Evolutionary conservation across 2,329 filamentous ascomycete species (phyloP).

Genomic region (Thelonectria blattea): DNA sequence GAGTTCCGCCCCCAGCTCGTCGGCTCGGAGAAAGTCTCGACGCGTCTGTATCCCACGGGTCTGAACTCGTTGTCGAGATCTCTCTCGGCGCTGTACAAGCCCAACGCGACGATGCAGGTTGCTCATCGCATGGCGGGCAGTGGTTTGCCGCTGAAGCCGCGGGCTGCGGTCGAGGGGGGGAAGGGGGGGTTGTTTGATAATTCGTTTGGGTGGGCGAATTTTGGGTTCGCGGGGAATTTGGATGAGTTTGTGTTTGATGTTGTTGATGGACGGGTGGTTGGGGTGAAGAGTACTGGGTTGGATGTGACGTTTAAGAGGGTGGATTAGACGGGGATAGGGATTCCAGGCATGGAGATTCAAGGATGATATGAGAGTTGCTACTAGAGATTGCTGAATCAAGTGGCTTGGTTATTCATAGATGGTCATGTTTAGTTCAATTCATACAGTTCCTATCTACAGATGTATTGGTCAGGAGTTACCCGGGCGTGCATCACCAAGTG

Average conservation of each 20-base stretch:
- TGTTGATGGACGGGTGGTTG: slow-evolving; percentile 20
- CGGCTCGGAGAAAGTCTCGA: background rate
- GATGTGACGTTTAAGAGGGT: slow-evolving; percentile 5
- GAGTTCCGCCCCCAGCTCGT: background rate
- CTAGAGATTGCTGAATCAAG: too few species aligned
- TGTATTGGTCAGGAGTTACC: too few species aligned
- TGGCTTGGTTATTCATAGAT: too few species aligned
- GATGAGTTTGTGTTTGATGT: slow-evolving; percentile 25
- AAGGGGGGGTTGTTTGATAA: slow-evolving; percentile 23
- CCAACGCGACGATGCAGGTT: slow-evolving; percentile 16
- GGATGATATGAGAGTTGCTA: too few species aligned
- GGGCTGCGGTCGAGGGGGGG: slow-evolving; percentile 21
- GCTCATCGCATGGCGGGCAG: slow-evolving; percentile 7
- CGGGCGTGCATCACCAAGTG: too few species aligned
- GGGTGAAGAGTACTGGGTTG: slow-evolving; percentile 3
- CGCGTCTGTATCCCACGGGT: slow-evolving; percentile 22
- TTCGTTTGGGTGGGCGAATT: slow-evolving; percentile 12
- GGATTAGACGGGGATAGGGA: background rate
- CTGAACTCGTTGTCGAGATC: slow-evolving; percentile 20
- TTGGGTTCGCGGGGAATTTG: slow-evolving; percentile 1
- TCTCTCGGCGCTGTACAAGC: slow-evolving; percentile 15
- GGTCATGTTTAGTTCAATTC: too few species aligned
- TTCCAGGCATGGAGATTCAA: too few species aligned
- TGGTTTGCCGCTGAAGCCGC: background rate
- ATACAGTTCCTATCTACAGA: too few species aligned